Evolutionary conservation across 495 filamentous ascomycete species (phyloP).

Genomic region (Bryoglossum gracile): DNA sequence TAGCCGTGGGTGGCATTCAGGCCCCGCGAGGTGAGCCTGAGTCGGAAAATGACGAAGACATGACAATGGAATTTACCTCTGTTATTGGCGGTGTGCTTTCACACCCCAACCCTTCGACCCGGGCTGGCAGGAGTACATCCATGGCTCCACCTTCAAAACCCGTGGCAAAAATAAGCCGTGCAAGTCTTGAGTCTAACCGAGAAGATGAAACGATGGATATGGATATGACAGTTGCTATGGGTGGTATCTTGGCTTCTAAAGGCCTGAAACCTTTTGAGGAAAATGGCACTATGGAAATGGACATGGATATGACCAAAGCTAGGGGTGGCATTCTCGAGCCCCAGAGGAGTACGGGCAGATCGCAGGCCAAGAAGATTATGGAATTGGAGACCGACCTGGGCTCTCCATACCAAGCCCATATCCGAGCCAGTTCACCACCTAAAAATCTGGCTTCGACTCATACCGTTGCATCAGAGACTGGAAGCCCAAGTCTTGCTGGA

Average conservation of each 20-base stretch:
- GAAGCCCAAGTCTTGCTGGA: conserved; percentile 50
- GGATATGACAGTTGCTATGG: conserved; percentile 69
- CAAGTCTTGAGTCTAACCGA: conserved; percentile 26
- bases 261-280: neutral
- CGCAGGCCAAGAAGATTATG: conserved; percentile 50
- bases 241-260: conserved; percentile 56
- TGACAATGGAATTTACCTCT: conserved; percentile 82
- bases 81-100: conserved; percentile 72
- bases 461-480: conserved; percentile 48
- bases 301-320: conserved; percentile 77
- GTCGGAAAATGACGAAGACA: conserved; percentile 48
- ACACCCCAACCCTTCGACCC: conserved; percentile 27
- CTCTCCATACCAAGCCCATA: conserved; percentile 44
- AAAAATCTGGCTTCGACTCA: conserved; percentile 30
- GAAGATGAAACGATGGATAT: conserved; percentile 57
- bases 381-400: conserved; percentile 44
- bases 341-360: conserved; percentile 32
- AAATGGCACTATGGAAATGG: conserved; percentile 1
- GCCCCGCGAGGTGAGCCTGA: conserved; percentile 23
- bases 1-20: conserved; percentile 56
- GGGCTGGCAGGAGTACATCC: conserved; percentile 18
- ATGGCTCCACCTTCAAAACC: conserved; percentile 2
- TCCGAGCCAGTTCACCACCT: conserved; percentile 31
- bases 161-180: conserved; percentile 1
- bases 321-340: conserved; percentile 66